Evolutionary conservation across 805 yeast genomes (phyloP), one percentile per base, ranked within the genome.

Genomic region (Starmera amethionina): DNA sequence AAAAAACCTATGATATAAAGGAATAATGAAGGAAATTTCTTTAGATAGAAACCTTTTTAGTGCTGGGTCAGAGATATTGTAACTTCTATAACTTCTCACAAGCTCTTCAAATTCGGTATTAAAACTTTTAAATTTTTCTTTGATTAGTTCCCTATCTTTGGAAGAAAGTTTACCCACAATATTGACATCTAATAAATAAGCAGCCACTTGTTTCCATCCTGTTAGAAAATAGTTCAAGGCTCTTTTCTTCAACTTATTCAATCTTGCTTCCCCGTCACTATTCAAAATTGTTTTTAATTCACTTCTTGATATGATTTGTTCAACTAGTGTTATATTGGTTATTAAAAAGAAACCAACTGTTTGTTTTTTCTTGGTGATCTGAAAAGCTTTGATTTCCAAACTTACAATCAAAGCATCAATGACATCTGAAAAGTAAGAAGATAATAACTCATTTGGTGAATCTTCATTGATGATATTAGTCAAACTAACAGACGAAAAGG

Each of bases 81-180:
- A 81, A 37, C 70, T 68, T 50, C 77, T 79, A 54, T 83, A 84
- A 42, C 72, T 77, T 28, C 70, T 70, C 19, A 82, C 72, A 30
- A 89, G 74, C 30, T 76, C 84, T 40, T 93, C 97, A 55, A 93
- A 84, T 35, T 80, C 81, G 27, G 75, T 75, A 56, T 89, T 90
- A 64, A 90, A 93, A 43, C 73, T 79, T 47, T 74, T 75, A 63
- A 86, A 87, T 54, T 85, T 77, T 45, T 93, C 96, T 53, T 90
- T 93, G 41, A 87, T 75, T 38, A 69, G 75, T 40, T 87, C 96
- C 46, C 77, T 75, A 47, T 87, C 95, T 48, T 84, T 82, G n/a
- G 77, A 76, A 35, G 76, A 64, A 46, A 64, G 56, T 47, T 65
- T 72, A 30, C 72, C 73, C 28, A 77, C 77, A 12, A 82, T 77